phyloP scores from a whole-genome alignment of 306 rosid genomes.

The Cucurbita moschata region DNA sequence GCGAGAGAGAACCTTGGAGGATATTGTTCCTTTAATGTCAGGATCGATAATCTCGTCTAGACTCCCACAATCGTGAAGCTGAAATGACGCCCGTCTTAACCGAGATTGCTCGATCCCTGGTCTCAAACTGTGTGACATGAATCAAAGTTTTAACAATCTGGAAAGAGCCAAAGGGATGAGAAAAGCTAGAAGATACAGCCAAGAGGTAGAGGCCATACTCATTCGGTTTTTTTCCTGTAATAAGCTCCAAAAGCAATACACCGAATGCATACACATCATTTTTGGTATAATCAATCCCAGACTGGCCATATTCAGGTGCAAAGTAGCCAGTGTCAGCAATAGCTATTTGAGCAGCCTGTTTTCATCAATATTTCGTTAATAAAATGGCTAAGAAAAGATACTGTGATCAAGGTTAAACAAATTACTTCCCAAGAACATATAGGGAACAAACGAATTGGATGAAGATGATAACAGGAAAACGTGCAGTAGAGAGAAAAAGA shows the following conservation, averaged over 20 bases:
- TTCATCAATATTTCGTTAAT: conserved; percentile 11
- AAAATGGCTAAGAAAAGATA: background rate
- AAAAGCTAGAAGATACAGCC: background rate
- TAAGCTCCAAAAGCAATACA: conserved; percentile 70
- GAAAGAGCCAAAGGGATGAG: background rate
- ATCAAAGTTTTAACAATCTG: background rate
- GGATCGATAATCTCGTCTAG: conserved; percentile 59
- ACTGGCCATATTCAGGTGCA: conserved; percentile 62
- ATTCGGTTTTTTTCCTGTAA: conserved; percentile 78
- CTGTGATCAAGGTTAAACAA: background rate
- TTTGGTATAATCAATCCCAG: conserved; percentile 38
- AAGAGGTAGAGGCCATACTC: conserved; percentile 22
- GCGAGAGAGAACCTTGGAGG: conserved; percentile 44
- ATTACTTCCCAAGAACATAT: background rate
- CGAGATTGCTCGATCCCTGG: conserved; percentile 45
- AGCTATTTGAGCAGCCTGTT: conserved; percentile 68
- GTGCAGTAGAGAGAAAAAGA: background rate
- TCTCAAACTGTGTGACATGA: conserved; percentile 38
- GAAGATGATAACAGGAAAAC: background rate
- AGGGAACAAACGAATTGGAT: background rate
- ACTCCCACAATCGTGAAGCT: conserved; percentile 43
- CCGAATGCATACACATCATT: conserved; percentile 72
- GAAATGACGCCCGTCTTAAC: conserved; percentile 60
- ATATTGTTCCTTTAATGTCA: conserved; percentile 36
- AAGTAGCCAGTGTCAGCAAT: conserved; percentile 49